Evolutionary conservation across 2,329 filamentous ascomycete species (phyloP).

Genomic region (Graphilbum fragrans): DNA sequence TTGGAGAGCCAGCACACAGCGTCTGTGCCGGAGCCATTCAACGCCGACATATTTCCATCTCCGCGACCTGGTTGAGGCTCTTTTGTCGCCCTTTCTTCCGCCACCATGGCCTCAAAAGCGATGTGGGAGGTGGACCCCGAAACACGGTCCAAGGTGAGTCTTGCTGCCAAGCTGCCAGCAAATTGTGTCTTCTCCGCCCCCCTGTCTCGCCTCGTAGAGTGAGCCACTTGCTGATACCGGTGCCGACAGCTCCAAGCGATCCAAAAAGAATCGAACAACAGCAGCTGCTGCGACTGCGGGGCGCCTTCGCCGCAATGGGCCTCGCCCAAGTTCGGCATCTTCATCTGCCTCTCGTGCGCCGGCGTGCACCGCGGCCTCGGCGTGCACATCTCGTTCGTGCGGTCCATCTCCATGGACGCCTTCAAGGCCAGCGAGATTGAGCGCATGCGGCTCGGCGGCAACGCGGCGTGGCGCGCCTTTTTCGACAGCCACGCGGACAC

Average conservation of each 20-base stretch:
- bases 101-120: conserved; percentile 52
- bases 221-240: background rate
- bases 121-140: conserved; percentile 99
- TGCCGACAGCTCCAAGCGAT: conserved; percentile 65
- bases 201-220: background rate
- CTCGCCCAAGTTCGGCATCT: conserved; percentile 92
- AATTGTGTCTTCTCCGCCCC: too few relatives aligned
- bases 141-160: conserved; percentile 80
- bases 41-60: too few relatives aligned
- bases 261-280: conserved; percentile 83
- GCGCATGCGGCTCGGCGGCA: conserved; percentile 87
- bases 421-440: conserved; percentile 90
- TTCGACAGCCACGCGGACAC: conserved; percentile 64
- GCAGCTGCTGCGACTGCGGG: conserved; percentile 85
- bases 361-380: conserved; percentile 90
- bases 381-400: conserved; percentile 96
- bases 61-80: too few relatives aligned
- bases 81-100: background rate
- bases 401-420: conserved; percentile 95
- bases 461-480: conserved; percentile 75
- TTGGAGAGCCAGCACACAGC: too few relatives aligned
- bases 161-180: background rate
- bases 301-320: conserved; percentile 98
- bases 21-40: too few relatives aligned
- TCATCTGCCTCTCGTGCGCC: conserved; percentile 94